phyloP scores from a whole-genome alignment of 495 filamentous ascomycete species.

The Neurospora sp. region DNA sequence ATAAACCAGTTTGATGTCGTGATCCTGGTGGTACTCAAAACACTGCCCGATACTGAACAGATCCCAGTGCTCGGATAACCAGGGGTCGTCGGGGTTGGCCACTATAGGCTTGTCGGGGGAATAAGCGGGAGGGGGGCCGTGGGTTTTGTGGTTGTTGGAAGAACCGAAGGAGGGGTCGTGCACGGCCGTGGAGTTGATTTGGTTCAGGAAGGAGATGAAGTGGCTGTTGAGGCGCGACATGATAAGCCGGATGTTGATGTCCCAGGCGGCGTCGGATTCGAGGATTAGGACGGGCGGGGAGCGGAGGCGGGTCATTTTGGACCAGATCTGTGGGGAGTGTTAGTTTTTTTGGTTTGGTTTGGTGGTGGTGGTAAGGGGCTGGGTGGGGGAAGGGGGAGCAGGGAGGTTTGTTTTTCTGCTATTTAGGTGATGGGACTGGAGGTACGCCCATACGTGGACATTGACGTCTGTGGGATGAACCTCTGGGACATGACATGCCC shows the following conservation, averaged over 20 bases:
- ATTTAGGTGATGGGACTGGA: neutral
- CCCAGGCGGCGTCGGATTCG: conserved; percentile 15
- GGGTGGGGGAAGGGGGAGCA: neutral
- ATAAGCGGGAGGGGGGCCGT: too few species aligned
- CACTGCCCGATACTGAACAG: conserved; percentile 10
- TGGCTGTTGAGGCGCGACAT: conserved; percentile 10
- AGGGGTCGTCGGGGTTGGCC: conserved; percentile 11
- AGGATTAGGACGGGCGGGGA: conserved; percentile 11
- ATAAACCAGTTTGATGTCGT: conserved; percentile 6
- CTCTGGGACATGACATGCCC: conserved; percentile 69
- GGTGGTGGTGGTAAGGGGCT: neutral
- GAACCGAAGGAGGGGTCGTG: conserved; percentile 8
- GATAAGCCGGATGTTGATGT: conserved; percentile 12
- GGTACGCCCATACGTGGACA: conserved; percentile 48
- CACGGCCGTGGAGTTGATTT: conserved; percentile 12
- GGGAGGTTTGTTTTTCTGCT: too few species aligned
- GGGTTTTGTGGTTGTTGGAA: neutral
- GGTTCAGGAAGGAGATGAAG: conserved; percentile 10
- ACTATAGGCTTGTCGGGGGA: neutral
- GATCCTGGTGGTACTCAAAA: conserved; percentile 8
- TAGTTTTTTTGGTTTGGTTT: neutral
- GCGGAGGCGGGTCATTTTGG: conserved; percentile 8
- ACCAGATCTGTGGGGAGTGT: conserved; percentile 9
- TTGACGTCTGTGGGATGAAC: conserved; percentile 97
- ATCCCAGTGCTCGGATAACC: conserved; percentile 15